Base-by-base conservation (phyloP, 2,329 filamentous ascomycete species). In the Nothomitra cinnamomea region DNA sequence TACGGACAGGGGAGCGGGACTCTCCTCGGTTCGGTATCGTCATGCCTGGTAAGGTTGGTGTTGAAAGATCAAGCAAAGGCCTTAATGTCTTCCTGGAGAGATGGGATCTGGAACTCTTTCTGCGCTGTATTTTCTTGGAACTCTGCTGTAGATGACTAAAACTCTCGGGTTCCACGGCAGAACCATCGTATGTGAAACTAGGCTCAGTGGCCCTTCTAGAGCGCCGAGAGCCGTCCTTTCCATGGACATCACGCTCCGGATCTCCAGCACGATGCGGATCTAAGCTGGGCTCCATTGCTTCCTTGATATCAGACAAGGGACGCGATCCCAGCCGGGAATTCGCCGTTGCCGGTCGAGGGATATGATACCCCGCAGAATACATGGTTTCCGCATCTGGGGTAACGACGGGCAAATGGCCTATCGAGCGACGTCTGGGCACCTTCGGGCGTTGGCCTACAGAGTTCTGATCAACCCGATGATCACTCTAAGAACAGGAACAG, bases 231-330 rank as follows among this genome's bases (percentile, higher is more conserved):
- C 22, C 42, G 12, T 22, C n/a, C n/a, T 19, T 13, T 35, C 15
- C 19, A 17, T 17, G n/a, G 15, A 7, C 24, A 49, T 35, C 45
- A 35, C 1, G 25, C 36, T 36, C 36, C 19, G 50, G 6, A 52
- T 41, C 3, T 41, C 25, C 32, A 52, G 22, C 32, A 22, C 35
- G 17, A 5, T 15, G 36, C n/a, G 72, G 69, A 17, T 65, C 65
- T 21, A 73, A 59, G 57, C 69, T 72, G 25, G 71, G 70, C 59
- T 73, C 71, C 10, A 70, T 74, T 57, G 72, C 62, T 58, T 73
- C 71, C 56, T 70, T 68, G 54, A 74, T 74, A 57, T 74, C 71
- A 43, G 71, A 74, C 25, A 74, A 60, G 45, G 71, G 70, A 47
- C 71, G 67, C 42, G 65, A 25, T 47, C 28, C 24, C 49, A 51